These are phyloP conservation scores for Ophiobolus disseminans DNA, from an alignment of 2,329 filamentous ascomycete species.

Conservation along the genomic window DNA sequence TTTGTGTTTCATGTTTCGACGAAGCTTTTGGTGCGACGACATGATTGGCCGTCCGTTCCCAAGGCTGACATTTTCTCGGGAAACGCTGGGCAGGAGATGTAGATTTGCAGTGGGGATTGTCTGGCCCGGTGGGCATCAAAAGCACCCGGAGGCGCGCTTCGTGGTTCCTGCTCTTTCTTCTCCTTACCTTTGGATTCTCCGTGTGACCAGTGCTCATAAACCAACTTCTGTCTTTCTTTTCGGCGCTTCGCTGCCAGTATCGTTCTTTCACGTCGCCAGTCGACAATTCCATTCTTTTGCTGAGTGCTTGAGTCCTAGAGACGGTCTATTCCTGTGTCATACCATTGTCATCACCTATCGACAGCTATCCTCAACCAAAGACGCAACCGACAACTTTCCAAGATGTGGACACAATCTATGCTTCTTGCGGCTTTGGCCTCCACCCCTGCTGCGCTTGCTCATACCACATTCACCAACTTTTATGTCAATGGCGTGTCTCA, in stretches of 20 bases:
- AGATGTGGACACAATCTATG: constrained; percentile 46
- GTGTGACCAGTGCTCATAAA: constrained; percentile 18
- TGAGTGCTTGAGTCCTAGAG: constrained; percentile 38
- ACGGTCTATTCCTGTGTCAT: constrained; percentile 37
- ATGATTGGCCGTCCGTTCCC: constrained; percentile 35
- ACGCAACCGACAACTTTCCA: constrained; percentile 12
- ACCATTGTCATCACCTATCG: constrained; percentile 18
- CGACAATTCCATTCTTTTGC: constrained; percentile 45
- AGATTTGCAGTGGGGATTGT: constrained; percentile 17
- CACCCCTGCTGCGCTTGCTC: constrained; percentile 41
- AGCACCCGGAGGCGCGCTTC: constrained; percentile 21
- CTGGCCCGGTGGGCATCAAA: constrained; percentile 31
- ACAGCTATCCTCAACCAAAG: constrained; percentile 1
- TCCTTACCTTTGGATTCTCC: constrained; percentile 33
- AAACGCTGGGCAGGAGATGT: constrained; percentile 18
- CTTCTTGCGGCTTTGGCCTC: constrained; percentile 43
- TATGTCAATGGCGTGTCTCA: constrained; percentile 43
- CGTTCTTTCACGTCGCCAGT: constrained; percentile 49
- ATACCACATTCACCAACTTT: constrained; percentile 47
- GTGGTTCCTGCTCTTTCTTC: constrained; percentile 16
- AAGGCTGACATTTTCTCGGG: constrained; percentile 31
- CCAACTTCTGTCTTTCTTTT: constrained; percentile 45
- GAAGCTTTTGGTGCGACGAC: constrained; percentile 7
- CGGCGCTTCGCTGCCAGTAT: constrained; percentile 34
- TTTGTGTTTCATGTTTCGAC: constrained; percentile 43